These are phyloP conservation scores for Rhizopogon vulgaris DNA, from an alignment of 768 basidiomycete species.

Conservation along the genomic window DNA sequence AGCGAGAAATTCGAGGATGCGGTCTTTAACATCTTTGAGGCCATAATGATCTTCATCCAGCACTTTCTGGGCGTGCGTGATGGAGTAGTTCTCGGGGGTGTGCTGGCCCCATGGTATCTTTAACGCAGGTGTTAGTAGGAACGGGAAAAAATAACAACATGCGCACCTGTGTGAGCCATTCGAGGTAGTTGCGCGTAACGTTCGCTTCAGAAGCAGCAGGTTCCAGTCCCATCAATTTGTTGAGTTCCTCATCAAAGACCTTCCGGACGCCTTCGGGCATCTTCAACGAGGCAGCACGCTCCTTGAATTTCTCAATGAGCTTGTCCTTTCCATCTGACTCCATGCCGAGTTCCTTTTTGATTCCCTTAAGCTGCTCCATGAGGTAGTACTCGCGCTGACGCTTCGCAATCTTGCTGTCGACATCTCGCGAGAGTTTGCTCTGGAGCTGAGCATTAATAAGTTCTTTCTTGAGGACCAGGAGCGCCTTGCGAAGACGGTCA, in stretches of 20 bases:
- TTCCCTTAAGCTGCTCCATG: constrained; percentile 94
- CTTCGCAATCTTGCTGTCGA: constrained; percentile 92
- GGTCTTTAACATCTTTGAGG: constrained; percentile 84
- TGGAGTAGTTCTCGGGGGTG: constrained; percentile 88
- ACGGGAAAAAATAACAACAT: background rate
- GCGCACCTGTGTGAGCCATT: constrained; percentile 79
- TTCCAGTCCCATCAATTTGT: constrained; percentile 84
- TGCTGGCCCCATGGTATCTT: constrained; percentile 97
- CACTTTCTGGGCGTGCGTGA: constrained; percentile 72
- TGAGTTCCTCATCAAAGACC: constrained; percentile 94
- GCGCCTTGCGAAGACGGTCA: constrained; percentile 83
- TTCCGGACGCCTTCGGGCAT: constrained; percentile 90
- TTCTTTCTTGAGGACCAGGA: constrained; percentile 95
- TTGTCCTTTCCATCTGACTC: constrained; percentile 94
- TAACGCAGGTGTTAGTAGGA: constrained; percentile 2
- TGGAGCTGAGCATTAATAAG: constrained; percentile 95
- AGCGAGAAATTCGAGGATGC: constrained; percentile 93
- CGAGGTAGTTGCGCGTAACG: constrained; percentile 90
- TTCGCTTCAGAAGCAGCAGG: constrained; percentile 90
- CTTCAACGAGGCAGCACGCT: constrained; percentile 70
- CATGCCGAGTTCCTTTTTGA: constrained; percentile 95
- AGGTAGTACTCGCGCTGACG: constrained; percentile 92
- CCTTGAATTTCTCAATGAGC: constrained; percentile 86
- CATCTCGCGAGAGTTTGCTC: constrained; percentile 86
- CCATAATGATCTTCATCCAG: constrained; percentile 97